Evolutionary conservation across 148 eudicot genomes (phyloP).

Genomic region (Chenopodium quinoa): DNA sequence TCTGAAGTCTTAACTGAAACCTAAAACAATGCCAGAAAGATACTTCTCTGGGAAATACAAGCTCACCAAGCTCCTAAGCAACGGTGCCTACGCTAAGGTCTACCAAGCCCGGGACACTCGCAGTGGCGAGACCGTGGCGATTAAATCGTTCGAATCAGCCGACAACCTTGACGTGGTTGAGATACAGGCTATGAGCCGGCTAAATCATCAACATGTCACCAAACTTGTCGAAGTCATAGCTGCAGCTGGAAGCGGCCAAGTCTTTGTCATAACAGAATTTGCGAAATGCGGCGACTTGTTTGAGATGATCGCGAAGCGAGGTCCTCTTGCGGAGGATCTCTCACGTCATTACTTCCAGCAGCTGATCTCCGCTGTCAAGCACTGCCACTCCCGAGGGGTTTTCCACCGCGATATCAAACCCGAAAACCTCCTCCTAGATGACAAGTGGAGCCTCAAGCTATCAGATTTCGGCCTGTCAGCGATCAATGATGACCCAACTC

Average conservation of each 20-base stretch:
- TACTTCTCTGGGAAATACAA: conserved; percentile 53
- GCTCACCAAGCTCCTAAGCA: conserved; percentile 52
- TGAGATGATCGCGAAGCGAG: conserved; percentile 41
- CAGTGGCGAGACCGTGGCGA: conserved; percentile 61
- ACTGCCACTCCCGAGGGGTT: conserved; percentile 69
- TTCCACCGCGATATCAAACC: conserved; percentile 78
- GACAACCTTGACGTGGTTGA: conserved; percentile 47
- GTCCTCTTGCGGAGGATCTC: conserved; percentile 58
- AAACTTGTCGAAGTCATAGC: conserved; percentile 64
- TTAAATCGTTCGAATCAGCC: conserved; percentile 32
- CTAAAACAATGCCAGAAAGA: conserved; percentile 23
- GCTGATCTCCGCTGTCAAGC: conserved; percentile 61
- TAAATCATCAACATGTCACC: conserved; percentile 56
- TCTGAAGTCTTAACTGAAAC: not conserved
- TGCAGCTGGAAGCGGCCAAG: conserved; percentile 43
- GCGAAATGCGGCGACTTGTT: conserved; percentile 79
- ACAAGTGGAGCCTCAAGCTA: conserved; percentile 54
- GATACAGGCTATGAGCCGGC: conserved; percentile 55
- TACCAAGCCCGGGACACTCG: conserved; percentile 52
- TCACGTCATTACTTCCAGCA: conserved; percentile 68
- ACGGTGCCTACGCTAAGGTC: conserved; percentile 64
- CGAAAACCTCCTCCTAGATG: conserved; percentile 73
- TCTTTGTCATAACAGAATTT: conserved; percentile 59
- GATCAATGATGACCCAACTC: conserved; percentile 19
- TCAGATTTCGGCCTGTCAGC: conserved; percentile 73